Evolutionary conservation across 1,284 basidiomycete species (phyloP), one percentile per base, ranked within the genome.

Genomic region (Heimioporus retisporus): DNA sequence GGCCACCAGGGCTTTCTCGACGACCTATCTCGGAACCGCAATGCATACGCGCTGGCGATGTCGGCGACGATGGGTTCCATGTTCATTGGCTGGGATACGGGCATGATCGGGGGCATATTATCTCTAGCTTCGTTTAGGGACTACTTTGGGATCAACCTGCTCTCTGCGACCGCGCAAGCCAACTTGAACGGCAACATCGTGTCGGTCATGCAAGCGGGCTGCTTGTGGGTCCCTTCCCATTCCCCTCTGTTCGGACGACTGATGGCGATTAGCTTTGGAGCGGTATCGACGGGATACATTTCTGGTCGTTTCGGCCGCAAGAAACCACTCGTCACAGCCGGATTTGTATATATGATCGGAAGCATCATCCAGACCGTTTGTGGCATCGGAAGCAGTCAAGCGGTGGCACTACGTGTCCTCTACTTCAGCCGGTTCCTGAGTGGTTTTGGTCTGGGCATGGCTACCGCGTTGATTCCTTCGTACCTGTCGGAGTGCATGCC

Each of bases 401-500:
- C 58, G 23, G 79, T 81, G 16, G 83, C 79, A 19, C 71, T 86
- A n/a, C 72, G 73, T 4, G 78, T 85, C 11, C 78, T 88, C 23
- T 87, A 85, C 72, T 83, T 85, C 70, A 81, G 85, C 55, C 80
- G 85, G 31, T 84, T 87, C 67, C 50, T 87, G 14, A 85, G 81
- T 19, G 85, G 85, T 14, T 72, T 85, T 55, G 85, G 86, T 23
- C 79, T 87, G 44, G 85, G 85, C 23, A 84, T 86, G 82, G 84
- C 87, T 59, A 85, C 84, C 2, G 84, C 84, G 6, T 79, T 89
- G 8, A 85, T 88, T 43, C 88, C 89, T 3, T 83, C 87, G 0
- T 90, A 89, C 65, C 83, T 88, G 8, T 85, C 86, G 6, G 89
- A 90, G 76, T 88, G 85, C 59, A 84, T 85, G 2, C 89, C 88